Conservation (phyloP, 805 yeast genomes). For the Candida silvicultrix region DNA sequence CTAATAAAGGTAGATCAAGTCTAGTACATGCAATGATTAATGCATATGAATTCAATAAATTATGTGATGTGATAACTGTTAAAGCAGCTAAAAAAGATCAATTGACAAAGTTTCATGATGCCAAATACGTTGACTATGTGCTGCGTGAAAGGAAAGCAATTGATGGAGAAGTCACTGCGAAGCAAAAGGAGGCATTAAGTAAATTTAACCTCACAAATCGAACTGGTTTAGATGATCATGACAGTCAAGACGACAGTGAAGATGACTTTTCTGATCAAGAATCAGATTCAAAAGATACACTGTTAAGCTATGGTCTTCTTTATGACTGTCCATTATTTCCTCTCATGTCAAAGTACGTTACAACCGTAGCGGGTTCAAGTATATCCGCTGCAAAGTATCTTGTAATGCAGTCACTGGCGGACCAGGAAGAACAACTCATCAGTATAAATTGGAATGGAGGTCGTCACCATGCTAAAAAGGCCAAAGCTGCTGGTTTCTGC, state of each 20-base stretch:
- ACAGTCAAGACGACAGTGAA: slow-evolving; percentile 1
- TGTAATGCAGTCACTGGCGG: neutral
- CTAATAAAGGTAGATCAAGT: slow-evolving; percentile 46
- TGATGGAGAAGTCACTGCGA: slow-evolving; percentile 5
- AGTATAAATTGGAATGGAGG: slow-evolving; percentile 79
- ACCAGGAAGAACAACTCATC: slow-evolving; percentile 22
- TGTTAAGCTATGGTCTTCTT: slow-evolving; percentile 38
- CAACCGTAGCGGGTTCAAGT: slow-evolving; percentile 50
- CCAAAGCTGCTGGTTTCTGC: slow-evolving; percentile 63
- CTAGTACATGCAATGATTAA: slow-evolving; percentile 34
- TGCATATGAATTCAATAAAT: slow-evolving; percentile 31
- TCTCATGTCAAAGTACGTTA: slow-evolving; percentile 41
- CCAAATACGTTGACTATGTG: slow-evolving; percentile 34
- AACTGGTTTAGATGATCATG: slow-evolving; percentile 3
- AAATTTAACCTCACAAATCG: neutral
- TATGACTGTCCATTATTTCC: slow-evolving; percentile 66
- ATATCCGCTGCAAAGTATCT: slow-evolving; percentile 39
- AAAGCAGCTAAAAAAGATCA: slow-evolving; percentile 29
- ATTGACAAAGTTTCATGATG: slow-evolving; percentile 43
- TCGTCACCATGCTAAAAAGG: slow-evolving; percentile 57
- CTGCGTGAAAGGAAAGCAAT: slow-evolving; percentile 19
- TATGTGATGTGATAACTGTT: slow-evolving; percentile 22
- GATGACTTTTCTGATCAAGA: neutral
- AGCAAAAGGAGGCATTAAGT: neutral
- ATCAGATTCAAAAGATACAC: slow-evolving; percentile 4